Base-by-base conservation (phyloP, 805 yeast species). In the Candida sphagnicola region DNA sequence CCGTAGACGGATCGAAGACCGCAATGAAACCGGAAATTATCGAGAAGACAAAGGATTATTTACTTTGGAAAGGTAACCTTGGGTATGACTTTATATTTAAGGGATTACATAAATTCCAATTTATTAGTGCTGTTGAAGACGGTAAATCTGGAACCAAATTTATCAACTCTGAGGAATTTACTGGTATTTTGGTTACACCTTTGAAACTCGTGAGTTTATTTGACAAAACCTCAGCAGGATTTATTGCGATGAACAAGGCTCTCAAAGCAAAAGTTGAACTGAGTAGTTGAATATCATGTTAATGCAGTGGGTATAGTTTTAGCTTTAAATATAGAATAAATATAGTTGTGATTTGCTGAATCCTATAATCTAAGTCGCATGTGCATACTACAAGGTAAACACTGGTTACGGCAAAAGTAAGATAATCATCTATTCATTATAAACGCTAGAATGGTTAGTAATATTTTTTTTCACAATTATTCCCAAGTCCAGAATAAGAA, bases 401-500 rank as follows among this genome's bases (percentile, higher is more conserved):
- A n/a, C n/a, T n/a, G n/a, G n/a, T n/a, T n/a, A n/a, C n/a, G n/a
- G n/a, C n/a, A n/a, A n/a, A n/a, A n/a, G n/a, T n/a, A n/a, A n/a
- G n/a, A n/a, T n/a, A n/a, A n/a, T n/a, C n/a, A n/a, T n/a, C n/a
- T n/a, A n/a, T n/a, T n/a, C n/a, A n/a, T n/a, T n/a, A n/a, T n/a
- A n/a, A n/a, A n/a, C n/a, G n/a, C n/a, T n/a, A n/a, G n/a, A n/a
- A n/a, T 29, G 10, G 32, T 29, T 29, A 29, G 19, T 29, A 29
- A n/a, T 14, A 14, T 6, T 6, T 13, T 26, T n/a, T 5, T 29
- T 33, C 35, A 33, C 28, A 19, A n/a, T 33, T 12, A 33, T 33
- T 33, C n/a, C 28, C 35, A 33, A 33, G 35, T 21, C 35, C 35
- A 33, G 35, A 33, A 24, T 23, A 33, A 33, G 35, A 23, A 23